Percentiles rank a stretch among this genome's conserved stretches.
Conservation (phyloP, 805 yeast genomes). For the Candida railenensis region DNA sequence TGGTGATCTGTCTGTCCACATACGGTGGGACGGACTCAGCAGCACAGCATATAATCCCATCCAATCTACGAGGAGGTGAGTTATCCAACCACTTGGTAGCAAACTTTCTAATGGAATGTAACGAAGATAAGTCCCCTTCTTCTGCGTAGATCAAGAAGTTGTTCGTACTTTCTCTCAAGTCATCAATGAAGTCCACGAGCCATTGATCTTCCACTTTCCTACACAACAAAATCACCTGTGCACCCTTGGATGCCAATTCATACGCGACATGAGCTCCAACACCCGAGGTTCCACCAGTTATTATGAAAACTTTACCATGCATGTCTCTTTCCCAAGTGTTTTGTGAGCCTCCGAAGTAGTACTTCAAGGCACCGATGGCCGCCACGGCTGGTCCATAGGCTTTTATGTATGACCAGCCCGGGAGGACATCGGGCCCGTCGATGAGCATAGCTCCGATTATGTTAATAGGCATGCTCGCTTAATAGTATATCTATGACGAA, state of each 20-base stretch:
- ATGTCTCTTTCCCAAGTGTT: slow-evolving; percentile 93
- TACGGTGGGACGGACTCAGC: slow-evolving; percentile 77
- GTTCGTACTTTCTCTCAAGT: slow-evolving; percentile 64
- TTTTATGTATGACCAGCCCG: slow-evolving; percentile 66
- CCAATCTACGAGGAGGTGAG: slow-evolving; percentile 85
- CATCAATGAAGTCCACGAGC: slow-evolving; percentile 77
- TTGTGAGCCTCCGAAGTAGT: slow-evolving; percentile 72
- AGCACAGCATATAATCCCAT: slow-evolving; percentile 87
- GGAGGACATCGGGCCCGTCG: slow-evolving; percentile 75
- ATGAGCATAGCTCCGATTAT: slow-evolving; percentile 64
- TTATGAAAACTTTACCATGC: slow-evolving; percentile 81
- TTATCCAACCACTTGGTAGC: slow-evolving; percentile 95
- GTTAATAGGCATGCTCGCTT: slow-evolving; percentile 72
- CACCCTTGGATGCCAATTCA: slow-evolving; percentile 79
- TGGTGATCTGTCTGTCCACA: slow-evolving; percentile 58
- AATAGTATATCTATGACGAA: not conserved
- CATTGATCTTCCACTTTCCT: slow-evolving; percentile 64
- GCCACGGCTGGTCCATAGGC: slow-evolving; percentile 56
- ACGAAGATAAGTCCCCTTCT: slow-evolving; percentile 73
- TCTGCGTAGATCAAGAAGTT: slow-evolving; percentile 89
- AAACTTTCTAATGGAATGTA: slow-evolving; percentile 78
- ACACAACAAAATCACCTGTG: slow-evolving; percentile 76
- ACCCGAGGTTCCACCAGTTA: slow-evolving; percentile 95
- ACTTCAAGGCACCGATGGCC: slow-evolving; percentile 52
- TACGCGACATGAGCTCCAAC: slow-evolving; percentile 74